Percentiles rank a stretch among this genome's conserved stretches.
Evolutionary conservation across 1,284 basidiomycete species (phyloP).

Genomic region (Sanghuangporus baumii): DNA sequence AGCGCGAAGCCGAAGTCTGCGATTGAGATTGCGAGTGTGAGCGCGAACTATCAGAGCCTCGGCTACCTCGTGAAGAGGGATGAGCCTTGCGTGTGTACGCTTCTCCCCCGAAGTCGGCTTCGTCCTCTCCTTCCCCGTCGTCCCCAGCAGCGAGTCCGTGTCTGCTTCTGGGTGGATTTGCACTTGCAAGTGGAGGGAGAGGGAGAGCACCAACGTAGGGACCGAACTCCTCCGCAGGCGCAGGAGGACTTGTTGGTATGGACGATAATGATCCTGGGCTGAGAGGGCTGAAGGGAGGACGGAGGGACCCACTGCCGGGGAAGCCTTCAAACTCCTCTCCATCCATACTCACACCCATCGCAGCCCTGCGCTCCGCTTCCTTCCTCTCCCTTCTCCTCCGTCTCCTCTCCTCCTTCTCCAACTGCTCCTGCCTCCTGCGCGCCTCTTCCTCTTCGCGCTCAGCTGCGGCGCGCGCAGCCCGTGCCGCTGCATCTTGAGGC

Average conservation of each 20-base stretch:
- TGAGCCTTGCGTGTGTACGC: constrained; percentile 40
- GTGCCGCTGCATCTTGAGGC: constrained; percentile 28
- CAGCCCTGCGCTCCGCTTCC: constrained; percentile 33
- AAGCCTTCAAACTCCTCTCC: constrained; percentile 52
- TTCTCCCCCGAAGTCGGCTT: constrained; percentile 55
- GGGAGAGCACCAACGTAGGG: constrained; percentile 27
- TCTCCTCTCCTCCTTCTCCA: constrained; percentile 42
- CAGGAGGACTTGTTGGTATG: constrained; percentile 1
- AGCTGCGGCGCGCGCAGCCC: constrained; percentile 25
- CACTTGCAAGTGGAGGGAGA: constrained; percentile 5
- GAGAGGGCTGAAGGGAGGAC: constrained; percentile 19
- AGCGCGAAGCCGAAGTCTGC: constrained; percentile 47
- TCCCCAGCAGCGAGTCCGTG: constrained; percentile 24
- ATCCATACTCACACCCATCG: constrained; percentile 25
- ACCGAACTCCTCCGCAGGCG: constrained; percentile 30
- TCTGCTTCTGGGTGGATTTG: constrained; percentile 10
- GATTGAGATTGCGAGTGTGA: constrained; percentile 58
- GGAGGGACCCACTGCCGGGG: constrained; percentile 30
- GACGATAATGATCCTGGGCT: constrained; percentile 14
- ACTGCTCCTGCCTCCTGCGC: constrained; percentile 29
- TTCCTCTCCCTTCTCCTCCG: constrained; percentile 40
- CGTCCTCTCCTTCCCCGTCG: constrained; percentile 36
- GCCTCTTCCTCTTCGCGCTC: constrained; percentile 9
- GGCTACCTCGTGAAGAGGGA: constrained; percentile 16
- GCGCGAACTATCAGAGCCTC: constrained; percentile 29